A percentile compares a stretch with the other conserved stretches of the same genome.
These are phyloP conservation scores for Phytophthora pistaciae DNA, from an alignment of 352 stramenopile species.

Conservation along the genomic window DNA sequence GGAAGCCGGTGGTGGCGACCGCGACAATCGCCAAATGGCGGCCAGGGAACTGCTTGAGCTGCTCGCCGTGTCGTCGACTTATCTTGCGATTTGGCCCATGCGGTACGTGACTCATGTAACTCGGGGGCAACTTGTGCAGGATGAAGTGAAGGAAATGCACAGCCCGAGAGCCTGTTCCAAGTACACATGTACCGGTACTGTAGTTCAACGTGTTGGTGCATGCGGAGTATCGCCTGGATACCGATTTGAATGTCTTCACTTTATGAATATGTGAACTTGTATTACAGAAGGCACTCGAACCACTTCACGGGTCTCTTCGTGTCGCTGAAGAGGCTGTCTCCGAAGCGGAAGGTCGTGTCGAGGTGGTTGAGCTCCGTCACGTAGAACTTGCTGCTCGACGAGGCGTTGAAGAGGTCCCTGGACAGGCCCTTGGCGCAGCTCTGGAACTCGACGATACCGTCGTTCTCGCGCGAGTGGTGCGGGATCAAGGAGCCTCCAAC, in stretches of 20 bases:
- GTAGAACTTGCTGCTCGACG: constrained; percentile 33
- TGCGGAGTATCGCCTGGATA: not conserved
- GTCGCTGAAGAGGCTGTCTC: constrained; percentile 56
- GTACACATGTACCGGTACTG: no score
- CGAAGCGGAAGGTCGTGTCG: constrained; percentile 70
- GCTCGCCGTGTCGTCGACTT: constrained; percentile 10
- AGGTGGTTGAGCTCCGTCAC: constrained; percentile 58
- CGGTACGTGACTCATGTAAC: no score
- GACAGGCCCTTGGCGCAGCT: constrained; percentile 53
- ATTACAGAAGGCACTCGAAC: constrained; percentile 53
- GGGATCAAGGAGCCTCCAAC: constrained; percentile 47
- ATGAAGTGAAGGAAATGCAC: no score
- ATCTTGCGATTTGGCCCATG: constrained; percentile 13
- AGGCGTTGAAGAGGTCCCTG: constrained; percentile 13
- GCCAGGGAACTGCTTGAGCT: not conserved
- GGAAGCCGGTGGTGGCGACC: not conserved
- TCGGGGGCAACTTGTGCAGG: no score
- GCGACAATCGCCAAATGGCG: constrained; percentile 14
- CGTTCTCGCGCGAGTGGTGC: constrained; percentile 60
- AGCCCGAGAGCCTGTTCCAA: no score
- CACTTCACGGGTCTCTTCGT: constrained; percentile 67
- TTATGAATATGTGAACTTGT: not conserved
- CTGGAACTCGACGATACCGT: constrained; percentile 71
- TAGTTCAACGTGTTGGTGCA: no score
- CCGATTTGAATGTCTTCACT: not conserved